A percentile compares a stretch with the other conserved stretches of the same genome.
Evolutionary conservation across 148 eudicot species (phyloP).

Genomic region (Fagopyrum homotropicum): DNA sequence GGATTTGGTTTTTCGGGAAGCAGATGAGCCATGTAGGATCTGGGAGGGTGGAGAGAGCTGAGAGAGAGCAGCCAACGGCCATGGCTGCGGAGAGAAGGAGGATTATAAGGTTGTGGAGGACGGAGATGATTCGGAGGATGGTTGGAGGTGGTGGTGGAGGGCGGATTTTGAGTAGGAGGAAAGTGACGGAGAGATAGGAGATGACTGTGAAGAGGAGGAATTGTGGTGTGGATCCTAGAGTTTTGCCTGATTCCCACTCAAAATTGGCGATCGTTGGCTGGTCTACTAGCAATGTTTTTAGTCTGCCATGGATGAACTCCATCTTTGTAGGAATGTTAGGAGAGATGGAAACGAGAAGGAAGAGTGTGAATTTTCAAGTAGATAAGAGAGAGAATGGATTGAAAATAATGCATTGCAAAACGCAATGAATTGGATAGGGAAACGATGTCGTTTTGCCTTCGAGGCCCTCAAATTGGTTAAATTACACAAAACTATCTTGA

Average conservation of each 20-base stretch:
- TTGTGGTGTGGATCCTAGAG: conserved; percentile 35
- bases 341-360: background rate
- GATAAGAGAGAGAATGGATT: background rate
- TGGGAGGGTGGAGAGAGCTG: conserved; percentile 43
- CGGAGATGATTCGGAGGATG: conserved; percentile 42
- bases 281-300: conserved; percentile 38
- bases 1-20: conserved; percentile 48
- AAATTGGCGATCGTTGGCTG: conserved; percentile 52
- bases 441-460: background rate
- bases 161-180: conserved; percentile 28
- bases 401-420: background rate
- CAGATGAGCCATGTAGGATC: conserved; percentile 40
- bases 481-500: too few species aligned
- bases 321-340: background rate
- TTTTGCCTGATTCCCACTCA: conserved; percentile 34
- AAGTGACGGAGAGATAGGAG: conserved; percentile 52
- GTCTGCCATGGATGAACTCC: conserved; percentile 9
- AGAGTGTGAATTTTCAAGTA: background rate
- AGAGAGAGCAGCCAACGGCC: conserved; percentile 57
- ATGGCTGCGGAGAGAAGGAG: conserved; percentile 68
- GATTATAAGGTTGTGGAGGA: conserved; percentile 49
- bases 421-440: background rate
- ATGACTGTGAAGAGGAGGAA: conserved; percentile 41
- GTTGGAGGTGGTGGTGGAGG: conserved; percentile 28
- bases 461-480: background rate